These are phyloP conservation scores for Mucuna pruriens DNA, from an alignment of 306 rosid genomes.

Conservation along the genomic window DNA sequence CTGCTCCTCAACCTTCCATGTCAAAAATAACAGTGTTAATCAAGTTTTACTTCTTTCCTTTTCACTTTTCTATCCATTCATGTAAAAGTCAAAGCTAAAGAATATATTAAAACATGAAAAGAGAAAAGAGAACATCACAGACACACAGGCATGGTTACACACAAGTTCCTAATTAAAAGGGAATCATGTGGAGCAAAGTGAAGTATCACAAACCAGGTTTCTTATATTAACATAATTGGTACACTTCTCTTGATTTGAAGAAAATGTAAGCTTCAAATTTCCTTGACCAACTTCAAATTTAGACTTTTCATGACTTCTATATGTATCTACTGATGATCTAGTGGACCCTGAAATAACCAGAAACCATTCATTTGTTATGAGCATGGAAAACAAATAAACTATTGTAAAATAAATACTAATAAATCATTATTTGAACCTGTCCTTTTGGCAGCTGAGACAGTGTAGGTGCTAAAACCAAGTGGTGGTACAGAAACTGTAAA, in stretches of 20 bases:
- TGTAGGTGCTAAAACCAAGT: constrained; percentile 85
- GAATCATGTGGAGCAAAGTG: constrained; percentile 22
- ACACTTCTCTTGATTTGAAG: constrained; percentile 55
- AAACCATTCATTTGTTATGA: constrained; percentile 29
- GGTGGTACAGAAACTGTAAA: constrained; percentile 83
- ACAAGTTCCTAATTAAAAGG: constrained; percentile 12
- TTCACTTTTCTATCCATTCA: constrained; percentile 5
- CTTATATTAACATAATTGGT: constrained; percentile 58
- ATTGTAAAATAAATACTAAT: constrained; percentile 25
- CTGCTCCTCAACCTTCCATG: constrained; percentile 54
- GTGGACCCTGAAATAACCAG: constrained; percentile 59
- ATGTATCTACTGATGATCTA: constrained; percentile 58
- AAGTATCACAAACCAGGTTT: constrained; percentile 53
- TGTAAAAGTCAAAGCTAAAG: constrained; percentile 9
- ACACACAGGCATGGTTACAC: constrained; percentile 10
- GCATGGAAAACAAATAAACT: constrained; percentile 30
- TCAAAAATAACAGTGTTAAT: constrained; percentile 41
- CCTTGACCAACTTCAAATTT: constrained; percentile 78
- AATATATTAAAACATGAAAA: constrained; percentile 21
- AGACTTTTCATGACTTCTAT: constrained; percentile 43
- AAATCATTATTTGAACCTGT: constrained; percentile 41
- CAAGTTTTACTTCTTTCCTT: constrained; percentile 4
- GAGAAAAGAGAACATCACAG: constrained; percentile 30
- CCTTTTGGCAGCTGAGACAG: constrained; percentile 55
- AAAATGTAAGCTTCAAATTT: constrained; percentile 66